phyloP scores from a whole-genome alignment of 176 grass and related monocot genomes.

The Typha latifolia region DNA sequence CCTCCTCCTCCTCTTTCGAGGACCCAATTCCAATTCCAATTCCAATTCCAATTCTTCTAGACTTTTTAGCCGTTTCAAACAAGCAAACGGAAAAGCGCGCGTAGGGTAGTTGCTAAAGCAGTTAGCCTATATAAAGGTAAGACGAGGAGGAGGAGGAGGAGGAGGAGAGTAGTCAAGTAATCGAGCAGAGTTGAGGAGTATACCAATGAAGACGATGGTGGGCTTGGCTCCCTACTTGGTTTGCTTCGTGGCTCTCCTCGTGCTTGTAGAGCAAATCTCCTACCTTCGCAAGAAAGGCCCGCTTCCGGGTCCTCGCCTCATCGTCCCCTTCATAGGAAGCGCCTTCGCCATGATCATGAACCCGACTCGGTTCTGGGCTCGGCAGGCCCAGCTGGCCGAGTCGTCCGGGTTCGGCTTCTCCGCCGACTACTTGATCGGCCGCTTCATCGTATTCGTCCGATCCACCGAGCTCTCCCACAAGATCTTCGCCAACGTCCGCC shows the following conservation, averaged over 20 bases:
- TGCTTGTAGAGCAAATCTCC: slow-evolving; percentile 55
- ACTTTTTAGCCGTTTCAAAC: too few species aligned
- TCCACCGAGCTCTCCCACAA: slow-evolving; percentile 63
- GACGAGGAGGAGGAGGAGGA: background rate
- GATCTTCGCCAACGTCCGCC: slow-evolving; percentile 71
- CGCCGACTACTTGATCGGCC: slow-evolving; percentile 50
- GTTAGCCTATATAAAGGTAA: background rate
- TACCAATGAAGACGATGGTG: slow-evolving; percentile 3
- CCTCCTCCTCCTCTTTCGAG: too few species aligned
- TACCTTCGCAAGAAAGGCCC: slow-evolving; percentile 69
- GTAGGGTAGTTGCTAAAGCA: background rate
- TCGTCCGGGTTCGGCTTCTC: slow-evolving; percentile 47
- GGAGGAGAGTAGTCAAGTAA: background rate
- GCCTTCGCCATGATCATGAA: slow-evolving; percentile 37
- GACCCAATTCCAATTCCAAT: too few species aligned
- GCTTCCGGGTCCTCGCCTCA: slow-evolving; percentile 35
- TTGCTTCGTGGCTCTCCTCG: slow-evolving; percentile 15
- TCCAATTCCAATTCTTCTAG: too few species aligned
- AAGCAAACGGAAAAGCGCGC: background rate
- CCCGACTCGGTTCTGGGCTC: slow-evolving; percentile 54
- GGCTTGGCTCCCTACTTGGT: slow-evolving; percentile 36
- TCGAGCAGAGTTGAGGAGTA: background rate
- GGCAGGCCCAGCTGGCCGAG: slow-evolving; percentile 36
- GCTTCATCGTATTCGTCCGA: slow-evolving; percentile 69
- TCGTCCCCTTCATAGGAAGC: slow-evolving; percentile 66